Conservation (phyloP, 2,329 filamentous ascomycete species). For the Pseudovirgaria hyperparasitica region DNA sequence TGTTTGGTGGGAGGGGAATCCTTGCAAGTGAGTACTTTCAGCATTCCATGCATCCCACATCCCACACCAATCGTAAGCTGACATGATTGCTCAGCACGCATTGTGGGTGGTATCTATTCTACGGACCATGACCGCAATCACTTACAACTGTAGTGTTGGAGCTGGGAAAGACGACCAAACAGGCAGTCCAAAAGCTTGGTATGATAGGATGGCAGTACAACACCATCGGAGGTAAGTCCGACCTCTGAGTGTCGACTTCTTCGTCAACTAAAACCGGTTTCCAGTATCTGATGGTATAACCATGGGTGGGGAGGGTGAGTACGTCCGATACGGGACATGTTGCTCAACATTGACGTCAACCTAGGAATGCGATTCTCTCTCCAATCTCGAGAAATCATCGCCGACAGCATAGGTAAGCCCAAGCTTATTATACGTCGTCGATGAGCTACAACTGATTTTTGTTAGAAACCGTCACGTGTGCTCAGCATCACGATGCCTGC, state of each 20-base stretch:
- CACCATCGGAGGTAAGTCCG: constrained; percentile 74
- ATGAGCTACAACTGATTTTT: no score
- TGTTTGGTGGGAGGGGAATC: constrained; percentile 97
- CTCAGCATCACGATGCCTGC: constrained; percentile 85
- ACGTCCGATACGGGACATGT: background rate
- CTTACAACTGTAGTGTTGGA: constrained; percentile 51
- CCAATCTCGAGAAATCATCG: constrained; percentile 82
- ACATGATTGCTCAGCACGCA: constrained; percentile 36
- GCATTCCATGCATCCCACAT: constrained; percentile 5
- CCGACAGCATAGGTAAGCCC: constrained; percentile 84
- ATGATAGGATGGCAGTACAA: constrained; percentile 96
- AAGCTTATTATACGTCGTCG: no score
- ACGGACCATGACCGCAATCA: background rate
- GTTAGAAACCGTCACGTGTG: constrained; percentile 88
- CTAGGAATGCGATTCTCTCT: constrained; percentile 87
- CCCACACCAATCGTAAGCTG: constrained; percentile 11
- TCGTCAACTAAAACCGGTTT: no score
- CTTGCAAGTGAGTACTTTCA: constrained; percentile 62
- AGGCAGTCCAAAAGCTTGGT: constrained; percentile 61
- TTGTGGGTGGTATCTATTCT: constrained; percentile 17
- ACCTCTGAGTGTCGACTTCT: no score
- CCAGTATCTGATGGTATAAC: constrained; percentile 89
- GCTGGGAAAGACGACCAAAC: constrained; percentile 78
- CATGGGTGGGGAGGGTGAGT: constrained; percentile 76
- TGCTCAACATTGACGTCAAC: constrained; percentile 4